phyloP scores from a whole-genome alignment of 495 filamentous ascomycete genomes.

The Neurospora sp. region DNA sequence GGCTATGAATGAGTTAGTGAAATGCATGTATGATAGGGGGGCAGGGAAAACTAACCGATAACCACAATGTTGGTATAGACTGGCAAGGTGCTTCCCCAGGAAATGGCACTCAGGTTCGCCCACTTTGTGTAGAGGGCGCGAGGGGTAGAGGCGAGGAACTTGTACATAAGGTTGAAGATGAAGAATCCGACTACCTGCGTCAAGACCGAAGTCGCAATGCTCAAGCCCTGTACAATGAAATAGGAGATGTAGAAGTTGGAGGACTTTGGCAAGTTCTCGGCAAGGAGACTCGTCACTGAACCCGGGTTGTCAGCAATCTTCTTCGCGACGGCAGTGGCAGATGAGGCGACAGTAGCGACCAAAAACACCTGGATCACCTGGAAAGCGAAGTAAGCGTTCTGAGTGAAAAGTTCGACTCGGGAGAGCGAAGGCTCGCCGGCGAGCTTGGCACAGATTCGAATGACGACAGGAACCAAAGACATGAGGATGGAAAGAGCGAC shows the following conservation, averaged over 20 bases:
- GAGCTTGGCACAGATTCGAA: constrained; percentile 63
- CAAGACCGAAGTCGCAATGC: constrained; percentile 64
- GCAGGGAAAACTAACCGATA: constrained; percentile 48
- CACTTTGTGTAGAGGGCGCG: constrained; percentile 51
- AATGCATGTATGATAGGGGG: not conserved
- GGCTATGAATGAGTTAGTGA: constrained; percentile 30
- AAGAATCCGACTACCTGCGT: constrained; percentile 71
- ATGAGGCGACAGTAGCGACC: constrained; percentile 68
- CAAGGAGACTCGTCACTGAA: constrained; percentile 52
- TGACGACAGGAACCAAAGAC: constrained; percentile 78
- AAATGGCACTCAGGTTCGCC: constrained; percentile 50
- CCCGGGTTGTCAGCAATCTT: constrained; percentile 55
- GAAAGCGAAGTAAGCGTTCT: constrained; percentile 79
- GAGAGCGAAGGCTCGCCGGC: constrained; percentile 63
- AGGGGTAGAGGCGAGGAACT: constrained; percentile 45
- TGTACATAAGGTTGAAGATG: constrained; percentile 69
- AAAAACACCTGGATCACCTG: constrained; percentile 91
- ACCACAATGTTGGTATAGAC: constrained; percentile 75
- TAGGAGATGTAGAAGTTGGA: constrained; percentile 95
- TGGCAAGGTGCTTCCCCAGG: constrained; percentile 87
- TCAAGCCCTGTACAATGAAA: constrained; percentile 86
- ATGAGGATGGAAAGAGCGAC: constrained; percentile 78
- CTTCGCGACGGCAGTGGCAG: constrained; percentile 56
- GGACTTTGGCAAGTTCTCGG: constrained; percentile 63
- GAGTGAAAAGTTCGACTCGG: constrained; percentile 63